Percentiles rank a stretch among this genome's conserved stretches.
These are phyloP conservation scores for Mercurialis annua DNA, from an alignment of 345 rosid genomes.

Conservation along the genomic window DNA sequence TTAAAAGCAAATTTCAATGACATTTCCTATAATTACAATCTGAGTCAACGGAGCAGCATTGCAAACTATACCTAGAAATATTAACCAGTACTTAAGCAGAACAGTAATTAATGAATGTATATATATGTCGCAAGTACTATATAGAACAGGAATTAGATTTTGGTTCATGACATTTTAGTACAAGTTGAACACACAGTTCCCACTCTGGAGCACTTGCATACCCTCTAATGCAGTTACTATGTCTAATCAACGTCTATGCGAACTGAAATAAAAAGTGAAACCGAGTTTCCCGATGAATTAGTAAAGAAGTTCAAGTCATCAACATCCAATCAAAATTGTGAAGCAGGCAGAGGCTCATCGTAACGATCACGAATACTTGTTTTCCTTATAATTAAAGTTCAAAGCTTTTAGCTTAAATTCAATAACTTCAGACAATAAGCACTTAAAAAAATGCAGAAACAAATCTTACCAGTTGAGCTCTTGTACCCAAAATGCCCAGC, in stretches of 20 bases:
- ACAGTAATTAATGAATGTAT: not conserved
- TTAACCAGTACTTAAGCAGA: not conserved
- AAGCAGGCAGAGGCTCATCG: no score
- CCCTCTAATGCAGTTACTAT: not conserved
- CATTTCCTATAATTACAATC: not conserved
- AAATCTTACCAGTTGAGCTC: slow-evolving; percentile 41
- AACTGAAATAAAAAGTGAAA: not conserved
- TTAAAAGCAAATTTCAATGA: not conserved
- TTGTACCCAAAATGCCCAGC: slow-evolving; percentile 46
- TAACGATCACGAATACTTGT: not conserved
- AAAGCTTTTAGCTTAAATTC: not conserved
- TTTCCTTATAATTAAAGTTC: not conserved
- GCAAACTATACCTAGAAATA: no score
- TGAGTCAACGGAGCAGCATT: not conserved
- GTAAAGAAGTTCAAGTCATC: not conserved
- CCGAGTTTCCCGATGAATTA: not conserved
- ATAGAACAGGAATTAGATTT: not conserved
- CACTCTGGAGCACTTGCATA: not conserved
- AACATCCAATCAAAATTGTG: not conserved
- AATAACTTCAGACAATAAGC: not conserved
- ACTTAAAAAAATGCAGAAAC: not conserved
- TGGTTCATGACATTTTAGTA: not conserved
- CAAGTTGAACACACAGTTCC: not conserved
- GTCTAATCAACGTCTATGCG: not conserved
- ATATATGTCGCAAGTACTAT: not conserved